Evolutionary conservation across 371 early-diverging fungal species (phyloP), one percentile per base, ranked within the genome.

Genomic region (Zychaea mexicana): DNA sequence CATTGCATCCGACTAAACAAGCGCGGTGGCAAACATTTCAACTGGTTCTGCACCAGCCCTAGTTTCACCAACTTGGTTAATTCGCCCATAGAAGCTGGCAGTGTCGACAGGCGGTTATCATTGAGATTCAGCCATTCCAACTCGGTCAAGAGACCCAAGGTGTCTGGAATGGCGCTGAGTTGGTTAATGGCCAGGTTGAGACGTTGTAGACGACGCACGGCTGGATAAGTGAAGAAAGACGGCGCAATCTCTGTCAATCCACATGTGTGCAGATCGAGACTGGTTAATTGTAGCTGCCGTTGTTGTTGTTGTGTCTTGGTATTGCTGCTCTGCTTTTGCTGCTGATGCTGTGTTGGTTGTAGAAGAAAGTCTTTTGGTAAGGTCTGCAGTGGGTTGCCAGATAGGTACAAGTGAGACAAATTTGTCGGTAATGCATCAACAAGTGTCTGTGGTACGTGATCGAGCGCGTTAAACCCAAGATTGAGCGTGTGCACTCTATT

Each of bases 41-140:
- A 62, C 10, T 71, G 63, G 69, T 92, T 92, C 60, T 87, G 87
- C 3, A 89, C 92, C 26, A 92, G 67, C 0, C 90, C 91, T 36
- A 91, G 70, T 64, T 90, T 90, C 47, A 89, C 88, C 0, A 92
- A 71, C 15, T 73, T 74, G 7, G 64, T 71, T 57, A 92, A 69
- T 24, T 81, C 68, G 3, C 78, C 76, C 57, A 92, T 73, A 10
- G 80, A 67, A 7, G 67, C 62, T 1, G 92, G 91, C 2, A 92
- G 53, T 2, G 70, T 55, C 8, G 61, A 68, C 15, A 92, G 63
- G 19, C 71, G 73, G 72, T 92, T 92, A 67, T 90, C 91, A 42
- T 87, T 87, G 7, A 91, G 65, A 60, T 90, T 92, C 19, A 92
- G 83, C 91, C 91, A 90, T 52, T 85, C 86, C 8, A 92, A 54